phyloP scores from a whole-genome alignment of 305 asterid genomes.

The Ruellia speciosa region DNA sequence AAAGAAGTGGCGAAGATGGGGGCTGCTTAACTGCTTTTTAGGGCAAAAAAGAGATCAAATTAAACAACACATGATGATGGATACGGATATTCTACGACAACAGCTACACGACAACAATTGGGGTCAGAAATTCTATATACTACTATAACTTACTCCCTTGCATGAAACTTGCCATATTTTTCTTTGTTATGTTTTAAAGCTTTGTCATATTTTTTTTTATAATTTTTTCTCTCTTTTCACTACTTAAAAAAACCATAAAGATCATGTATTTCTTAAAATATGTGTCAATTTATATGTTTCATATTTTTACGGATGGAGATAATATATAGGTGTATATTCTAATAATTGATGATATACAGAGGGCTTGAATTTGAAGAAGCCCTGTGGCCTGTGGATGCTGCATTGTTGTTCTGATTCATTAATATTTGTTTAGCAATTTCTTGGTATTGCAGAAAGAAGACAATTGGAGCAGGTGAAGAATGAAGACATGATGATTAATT shows the following conservation, averaged over 20 bases:
- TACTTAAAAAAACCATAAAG: too few relatives aligned
- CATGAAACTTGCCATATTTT: too few relatives aligned
- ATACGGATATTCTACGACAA: constrained; percentile 63
- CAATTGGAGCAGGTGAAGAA: constrained; percentile 50
- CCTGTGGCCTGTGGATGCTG: constrained; percentile 62
- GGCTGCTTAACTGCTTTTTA: constrained; percentile 14
- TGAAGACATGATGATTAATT: neutral
- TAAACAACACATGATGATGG: constrained; percentile 24
- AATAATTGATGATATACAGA: constrained; percentile 20
- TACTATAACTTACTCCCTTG: too few relatives aligned
- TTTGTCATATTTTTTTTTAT: too few relatives aligned
- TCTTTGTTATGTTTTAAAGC: too few relatives aligned
- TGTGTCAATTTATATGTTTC: too few relatives aligned
- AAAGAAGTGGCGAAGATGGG: constrained; percentile 14
- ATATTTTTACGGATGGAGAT: too few relatives aligned
- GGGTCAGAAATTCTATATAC: constrained; percentile 18
- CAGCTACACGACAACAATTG: constrained; percentile 40
- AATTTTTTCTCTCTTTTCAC: too few relatives aligned
- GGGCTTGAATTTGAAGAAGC: constrained; percentile 14
- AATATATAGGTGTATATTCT: constrained; percentile 42
- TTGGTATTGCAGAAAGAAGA: constrained; percentile 25
- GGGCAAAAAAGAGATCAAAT: constrained; percentile 19
- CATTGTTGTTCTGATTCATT: neutral
- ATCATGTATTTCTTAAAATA: too few relatives aligned
- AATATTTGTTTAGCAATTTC: neutral